phyloP scores from a whole-genome alignment of 2,329 filamentous ascomycete genomes.

The Penicillium paneum region DNA sequence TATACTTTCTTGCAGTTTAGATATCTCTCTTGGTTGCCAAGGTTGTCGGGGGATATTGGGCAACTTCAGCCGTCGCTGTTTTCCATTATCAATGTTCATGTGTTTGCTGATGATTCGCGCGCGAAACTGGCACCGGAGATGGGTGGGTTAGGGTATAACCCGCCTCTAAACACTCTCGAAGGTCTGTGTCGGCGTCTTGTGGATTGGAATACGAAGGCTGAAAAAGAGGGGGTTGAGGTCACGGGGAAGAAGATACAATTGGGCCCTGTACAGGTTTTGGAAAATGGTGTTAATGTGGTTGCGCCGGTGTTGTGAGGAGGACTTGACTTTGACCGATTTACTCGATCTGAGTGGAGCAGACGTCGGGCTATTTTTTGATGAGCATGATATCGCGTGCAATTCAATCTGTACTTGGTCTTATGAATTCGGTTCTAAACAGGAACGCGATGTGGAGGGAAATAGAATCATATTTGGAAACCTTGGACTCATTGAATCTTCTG shows the following conservation, averaged over 20 bases:
- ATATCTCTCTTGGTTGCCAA: constrained; percentile 25
- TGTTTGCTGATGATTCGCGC: constrained; percentile 30
- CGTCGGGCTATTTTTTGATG: too few species aligned
- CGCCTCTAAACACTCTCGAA: constrained; percentile 32
- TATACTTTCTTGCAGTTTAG: constrained; percentile 30
- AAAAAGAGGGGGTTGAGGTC: constrained; percentile 8
- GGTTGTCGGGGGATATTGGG: constrained; percentile 24
- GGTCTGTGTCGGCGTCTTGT: constrained; percentile 34
- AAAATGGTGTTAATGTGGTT: constrained; percentile 18
- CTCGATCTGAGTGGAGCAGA: not conserved
- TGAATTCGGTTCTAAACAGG: not conserved
- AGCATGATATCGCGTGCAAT: not conserved
- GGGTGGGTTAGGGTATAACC: constrained; percentile 34
- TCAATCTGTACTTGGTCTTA: not conserved
- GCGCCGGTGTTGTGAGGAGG: constrained; percentile 14
- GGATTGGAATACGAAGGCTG: constrained; percentile 34
- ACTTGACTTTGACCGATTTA: not conserved
- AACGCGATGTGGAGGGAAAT: not conserved
- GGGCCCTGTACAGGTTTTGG: constrained; percentile 13
- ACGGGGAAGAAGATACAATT: constrained; percentile 6
- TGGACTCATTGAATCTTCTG: not conserved
- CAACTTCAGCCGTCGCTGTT: constrained; percentile 36
- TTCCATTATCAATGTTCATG: constrained; percentile 28
- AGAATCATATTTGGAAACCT: not conserved
- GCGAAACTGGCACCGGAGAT: constrained; percentile 25